phyloP scores from a whole-genome alignment of 768 basidiomycete species.

The Tubosaeta sp. region DNA sequence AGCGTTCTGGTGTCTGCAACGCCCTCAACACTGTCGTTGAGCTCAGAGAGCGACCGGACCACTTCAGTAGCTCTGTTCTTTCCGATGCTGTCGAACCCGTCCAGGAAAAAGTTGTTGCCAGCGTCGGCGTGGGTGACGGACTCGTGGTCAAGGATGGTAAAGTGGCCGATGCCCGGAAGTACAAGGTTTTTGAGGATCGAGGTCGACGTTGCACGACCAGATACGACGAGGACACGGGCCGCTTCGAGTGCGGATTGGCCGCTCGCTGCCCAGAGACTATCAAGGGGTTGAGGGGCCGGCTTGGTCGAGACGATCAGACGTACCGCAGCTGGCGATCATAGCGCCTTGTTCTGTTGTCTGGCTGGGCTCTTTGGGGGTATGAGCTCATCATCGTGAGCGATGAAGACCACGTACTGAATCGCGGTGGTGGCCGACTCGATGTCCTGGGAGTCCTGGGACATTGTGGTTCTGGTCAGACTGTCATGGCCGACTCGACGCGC shows the following conservation, averaged over 20 bases:
- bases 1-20: conserved; percentile 54
- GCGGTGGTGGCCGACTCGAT: conserved; percentile 44
- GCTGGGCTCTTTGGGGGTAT: conserved; percentile 45
- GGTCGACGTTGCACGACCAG: conserved; percentile 78
- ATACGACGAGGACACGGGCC: conserved; percentile 76
- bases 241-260: conserved; percentile 89
- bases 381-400: not conserved
- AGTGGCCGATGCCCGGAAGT: conserved; percentile 92
- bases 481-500: conserved; percentile 38
- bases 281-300: not conserved
- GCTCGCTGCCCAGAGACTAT: conserved; percentile 87
- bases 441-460: conserved; percentile 41
- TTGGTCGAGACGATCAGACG: conserved; percentile 11
- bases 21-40: conserved; percentile 85
- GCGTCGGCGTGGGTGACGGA: conserved; percentile 69
- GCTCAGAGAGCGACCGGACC: conserved; percentile 70
- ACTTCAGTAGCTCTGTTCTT: conserved; percentile 77
- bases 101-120: conserved; percentile 96
- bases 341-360: conserved; percentile 83
- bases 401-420: conserved; percentile 29
- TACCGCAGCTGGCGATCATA: conserved; percentile 96
- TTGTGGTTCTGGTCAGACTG: conserved; percentile 19
- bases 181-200: conserved; percentile 95
- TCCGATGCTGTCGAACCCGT: conserved; percentile 70
- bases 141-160: conserved; percentile 78